Evolutionary conservation across 108 stramenopile genomes (phyloP).

Genomic region (Parietichytrium sp.): DNA sequence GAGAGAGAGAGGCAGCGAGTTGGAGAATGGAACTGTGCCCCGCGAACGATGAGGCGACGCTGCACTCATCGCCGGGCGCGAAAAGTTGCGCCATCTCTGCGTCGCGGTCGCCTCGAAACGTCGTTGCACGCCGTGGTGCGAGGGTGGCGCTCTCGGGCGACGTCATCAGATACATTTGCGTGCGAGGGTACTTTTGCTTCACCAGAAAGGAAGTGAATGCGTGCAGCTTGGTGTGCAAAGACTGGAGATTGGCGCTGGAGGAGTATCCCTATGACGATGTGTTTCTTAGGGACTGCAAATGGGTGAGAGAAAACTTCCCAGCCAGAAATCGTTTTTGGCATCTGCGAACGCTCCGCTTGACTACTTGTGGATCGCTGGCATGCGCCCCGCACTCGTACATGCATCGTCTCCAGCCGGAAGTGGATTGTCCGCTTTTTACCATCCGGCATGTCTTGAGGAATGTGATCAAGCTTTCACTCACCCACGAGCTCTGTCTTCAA

Average conservation of each 20-base stretch:
- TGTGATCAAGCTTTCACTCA: background rate
- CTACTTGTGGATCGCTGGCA: background rate
- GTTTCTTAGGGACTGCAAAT: background rate
- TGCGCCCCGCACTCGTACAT: background rate
- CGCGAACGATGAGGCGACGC: too few species aligned
- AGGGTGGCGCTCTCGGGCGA: too few species aligned
- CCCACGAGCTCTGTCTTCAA: background rate
- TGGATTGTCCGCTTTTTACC: background rate
- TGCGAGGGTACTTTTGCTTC: background rate
- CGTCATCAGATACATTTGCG: background rate
- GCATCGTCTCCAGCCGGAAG: background rate
- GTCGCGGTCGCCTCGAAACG: too few species aligned
- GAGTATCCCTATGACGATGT: background rate
- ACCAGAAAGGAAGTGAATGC: background rate
- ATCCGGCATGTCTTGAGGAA: background rate
- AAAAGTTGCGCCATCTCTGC: too few species aligned
- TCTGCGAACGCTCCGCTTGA: background rate
- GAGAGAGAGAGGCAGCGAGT: too few species aligned
- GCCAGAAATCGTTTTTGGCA: background rate
- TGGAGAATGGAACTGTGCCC: too few species aligned
- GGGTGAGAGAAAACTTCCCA: background rate
- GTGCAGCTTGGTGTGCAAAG: conserved; percentile 10
- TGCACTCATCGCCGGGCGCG: too few species aligned
- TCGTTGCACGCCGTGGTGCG: too few species aligned
- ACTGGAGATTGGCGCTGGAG: background rate